These are phyloP conservation scores for Leccinum fallax DNA, from an alignment of 1,284 basidiomycete species.

Conservation along the genomic window DNA sequence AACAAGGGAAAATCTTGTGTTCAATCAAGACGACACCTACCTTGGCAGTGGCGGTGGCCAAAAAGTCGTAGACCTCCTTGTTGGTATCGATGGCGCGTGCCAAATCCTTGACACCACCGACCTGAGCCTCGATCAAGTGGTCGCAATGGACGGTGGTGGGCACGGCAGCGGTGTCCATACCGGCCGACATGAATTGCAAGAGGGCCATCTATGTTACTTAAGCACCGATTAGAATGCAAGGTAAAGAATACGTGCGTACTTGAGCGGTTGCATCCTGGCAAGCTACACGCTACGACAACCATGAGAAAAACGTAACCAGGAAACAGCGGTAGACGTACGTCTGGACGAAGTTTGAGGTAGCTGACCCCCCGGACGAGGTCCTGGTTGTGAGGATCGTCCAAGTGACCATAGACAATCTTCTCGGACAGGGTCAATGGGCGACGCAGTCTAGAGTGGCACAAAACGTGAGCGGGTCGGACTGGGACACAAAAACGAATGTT, in stretches of 20 bases:
- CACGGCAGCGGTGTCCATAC: constrained; percentile 96
- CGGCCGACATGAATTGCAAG: constrained; percentile 99
- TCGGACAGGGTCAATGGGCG: constrained; percentile 96
- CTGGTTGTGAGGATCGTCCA: constrained; percentile 91
- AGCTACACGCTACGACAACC: constrained; percentile 82
- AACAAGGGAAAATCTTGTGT: not conserved
- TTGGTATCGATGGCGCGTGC: constrained; percentile 92
- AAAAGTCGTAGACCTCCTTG: constrained; percentile 99
- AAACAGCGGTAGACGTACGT: constrained; percentile 56
- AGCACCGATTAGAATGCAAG: constrained; percentile 27
- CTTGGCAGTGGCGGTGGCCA: constrained; percentile 96
- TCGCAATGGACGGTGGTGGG: constrained; percentile 99
- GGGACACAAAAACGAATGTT: not conserved
- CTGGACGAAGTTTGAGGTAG: constrained; percentile 95
- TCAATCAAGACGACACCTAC: constrained; percentile 38
- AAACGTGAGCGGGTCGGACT: not conserved
- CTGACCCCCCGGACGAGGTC: constrained; percentile 87
- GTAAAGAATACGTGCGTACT: constrained; percentile 37
- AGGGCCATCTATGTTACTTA: constrained; percentile 86
- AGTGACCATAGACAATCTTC: constrained; percentile 98
- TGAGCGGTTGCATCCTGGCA: constrained; percentile 99
- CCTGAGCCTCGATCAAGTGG: constrained; percentile 97
- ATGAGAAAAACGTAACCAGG: constrained; percentile 10
- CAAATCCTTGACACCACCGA: constrained; percentile 93
- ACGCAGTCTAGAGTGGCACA: constrained; percentile 63